Evolutionary conservation across 2,329 filamentous ascomycete genomes (phyloP).

Genomic region (Cercospora sp.): DNA sequence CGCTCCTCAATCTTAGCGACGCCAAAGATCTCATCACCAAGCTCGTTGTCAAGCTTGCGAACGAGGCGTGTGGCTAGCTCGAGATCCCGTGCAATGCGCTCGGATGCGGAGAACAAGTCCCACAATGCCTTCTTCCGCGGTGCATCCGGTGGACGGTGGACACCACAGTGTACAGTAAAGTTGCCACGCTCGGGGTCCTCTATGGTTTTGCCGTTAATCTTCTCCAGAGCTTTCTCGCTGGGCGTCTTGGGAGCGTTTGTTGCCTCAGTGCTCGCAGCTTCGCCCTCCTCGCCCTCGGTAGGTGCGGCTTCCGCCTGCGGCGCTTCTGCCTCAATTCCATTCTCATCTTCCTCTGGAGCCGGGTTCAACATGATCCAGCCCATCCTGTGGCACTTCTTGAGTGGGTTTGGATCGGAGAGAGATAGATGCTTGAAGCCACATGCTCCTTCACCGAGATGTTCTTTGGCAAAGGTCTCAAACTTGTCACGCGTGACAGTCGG

Average conservation of each 20-base stretch:
- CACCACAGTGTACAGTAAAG: constrained; percentile 95
- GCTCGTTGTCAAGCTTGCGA: constrained; percentile 79
- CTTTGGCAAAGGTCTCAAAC: constrained; percentile 90
- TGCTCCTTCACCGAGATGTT: constrained; percentile 85
- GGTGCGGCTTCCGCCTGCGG: constrained; percentile 13
- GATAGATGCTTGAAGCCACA: constrained; percentile 96
- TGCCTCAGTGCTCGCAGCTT: constrained; percentile 15
- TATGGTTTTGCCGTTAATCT: constrained; percentile 97
- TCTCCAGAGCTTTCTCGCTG: constrained; percentile 77
- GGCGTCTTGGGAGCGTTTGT: constrained; percentile 32
- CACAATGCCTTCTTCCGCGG: constrained; percentile 93
- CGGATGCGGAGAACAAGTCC: constrained; percentile 93
- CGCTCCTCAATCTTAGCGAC: constrained; percentile 80
- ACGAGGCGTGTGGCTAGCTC: constrained; percentile 79
- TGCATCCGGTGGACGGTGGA: constrained; percentile 83
- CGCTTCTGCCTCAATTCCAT: constrained; percentile 64
- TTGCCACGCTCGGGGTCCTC: constrained; percentile 91
- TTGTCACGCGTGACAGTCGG: constrained; percentile 93
- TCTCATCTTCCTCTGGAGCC: constrained; percentile 66
- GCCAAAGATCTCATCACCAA: constrained; percentile 75
- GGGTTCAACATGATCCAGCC: constrained; percentile 97
- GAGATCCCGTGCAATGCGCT: constrained; percentile 89
- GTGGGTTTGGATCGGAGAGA: constrained; percentile 92
- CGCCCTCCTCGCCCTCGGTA: constrained; percentile 21
- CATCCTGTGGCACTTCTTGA: constrained; percentile 95